These are phyloP conservation scores for Coelastrella sp. DNA, from an alignment of 139 green algal genomes.

Conservation along the genomic window DNA sequence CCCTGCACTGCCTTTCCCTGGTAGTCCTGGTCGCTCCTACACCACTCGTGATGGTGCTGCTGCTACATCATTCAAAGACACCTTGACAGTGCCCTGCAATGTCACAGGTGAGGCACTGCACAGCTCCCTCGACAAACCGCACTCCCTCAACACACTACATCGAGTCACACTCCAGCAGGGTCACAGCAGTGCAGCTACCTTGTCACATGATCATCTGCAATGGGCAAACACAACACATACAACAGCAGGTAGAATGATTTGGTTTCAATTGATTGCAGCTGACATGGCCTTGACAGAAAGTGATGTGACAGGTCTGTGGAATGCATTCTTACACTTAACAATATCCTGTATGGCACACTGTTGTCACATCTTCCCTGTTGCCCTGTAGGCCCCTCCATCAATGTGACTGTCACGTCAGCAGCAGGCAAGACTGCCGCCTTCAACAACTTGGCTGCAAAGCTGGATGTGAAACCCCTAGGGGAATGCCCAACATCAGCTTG, in stretches of 20 bases:
- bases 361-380: not conserved
- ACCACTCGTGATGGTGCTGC: not conserved
- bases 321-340: not conserved
- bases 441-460: not conserved
- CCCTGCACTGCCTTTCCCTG: too few relatives aligned
- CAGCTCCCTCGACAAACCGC: not conserved
- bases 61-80: not conserved
- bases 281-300: too few relatives aligned
- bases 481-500: slow-evolving; percentile 8
- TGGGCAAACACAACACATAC: too few relatives aligned
- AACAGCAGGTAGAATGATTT: too few relatives aligned
- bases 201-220: too few relatives aligned
- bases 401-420: not conserved
- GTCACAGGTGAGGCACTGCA: not conserved
- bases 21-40: not conserved
- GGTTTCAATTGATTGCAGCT: too few relatives aligned
- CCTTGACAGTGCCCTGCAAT: slow-evolving; percentile 4
- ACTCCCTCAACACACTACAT: not conserved
- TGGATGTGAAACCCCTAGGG: not conserved
- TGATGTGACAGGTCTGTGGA: not conserved
- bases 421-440: not conserved
- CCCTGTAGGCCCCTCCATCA: not conserved
- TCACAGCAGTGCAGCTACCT: too few relatives aligned
- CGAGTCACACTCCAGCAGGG: too few relatives aligned
- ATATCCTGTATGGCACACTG: not conserved